Base-by-base conservation (phyloP, 495 filamentous ascomycete genomes). In the Terfezia claveryi region DNA sequence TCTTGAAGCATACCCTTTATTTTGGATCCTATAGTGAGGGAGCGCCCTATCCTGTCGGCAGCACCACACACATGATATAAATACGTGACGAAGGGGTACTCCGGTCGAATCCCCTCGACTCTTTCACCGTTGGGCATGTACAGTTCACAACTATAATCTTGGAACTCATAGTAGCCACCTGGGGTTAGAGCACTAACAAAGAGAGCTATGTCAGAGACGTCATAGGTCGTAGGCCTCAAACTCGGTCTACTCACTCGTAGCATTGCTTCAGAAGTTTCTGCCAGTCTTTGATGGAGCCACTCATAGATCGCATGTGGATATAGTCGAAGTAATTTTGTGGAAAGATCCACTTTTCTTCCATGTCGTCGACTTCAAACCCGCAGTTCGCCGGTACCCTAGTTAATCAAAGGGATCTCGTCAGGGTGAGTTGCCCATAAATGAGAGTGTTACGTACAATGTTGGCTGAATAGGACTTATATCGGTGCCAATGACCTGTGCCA, bases 401-500 rank as follows among this genome's bases (percentile, higher is more conserved):
- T 75, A 20, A 71, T 68, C 2, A 72, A 71, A 53, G 74, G 66
- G 71, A 70, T 73, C 36, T 32, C 10, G 8, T 16, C 2, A 37
- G 4, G 27, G 27, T 32, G 27, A 4, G 27, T 32, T 20, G 17
- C 4, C 37, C 6, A 55, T 12, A n/a, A 49, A 32, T 4, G 52
- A 37, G 51, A 2, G 41, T 37, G 36, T 17, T 50, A 57, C 36
- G 36, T 61, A 67, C 66, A 66, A 74, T n/a, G 62, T 69, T 37
- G 79, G 79, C 59, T 82, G 80, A 16, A 80, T 78, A 14, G 78
- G 75, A 3, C 75, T 78, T 16, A 83, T 70, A 57, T 82, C 80
- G 9, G 72, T 78, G 49, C 80, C 81, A 57, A 71, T 74, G 53
- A 83, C 75, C 46, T 70, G 65, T 27, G 76, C 65, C 8, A 70